phyloP scores from a whole-genome alignment of 257 asterid genomes.

The Solanum chiquidenum region DNA sequence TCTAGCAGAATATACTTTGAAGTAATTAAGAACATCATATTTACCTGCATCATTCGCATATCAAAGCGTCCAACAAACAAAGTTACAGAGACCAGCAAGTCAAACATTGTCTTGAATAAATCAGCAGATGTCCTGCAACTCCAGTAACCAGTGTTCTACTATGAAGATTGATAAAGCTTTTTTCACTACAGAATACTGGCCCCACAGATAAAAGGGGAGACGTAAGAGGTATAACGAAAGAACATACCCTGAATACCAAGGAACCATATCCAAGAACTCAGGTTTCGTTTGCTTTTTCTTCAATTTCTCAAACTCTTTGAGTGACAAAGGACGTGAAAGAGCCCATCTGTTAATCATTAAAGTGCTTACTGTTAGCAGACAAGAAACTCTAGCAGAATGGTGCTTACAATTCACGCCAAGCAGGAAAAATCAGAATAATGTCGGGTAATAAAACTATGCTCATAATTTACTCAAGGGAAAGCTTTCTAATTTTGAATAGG shows the following conservation, averaged over 20 bases:
- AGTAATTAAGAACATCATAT: neutral
- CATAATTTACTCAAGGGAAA: neutral
- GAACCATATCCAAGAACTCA: constrained; percentile 95
- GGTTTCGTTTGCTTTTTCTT: constrained; percentile 92
- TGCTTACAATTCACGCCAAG: neutral
- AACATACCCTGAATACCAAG: constrained; percentile 96
- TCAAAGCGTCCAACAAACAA: constrained; percentile 99
- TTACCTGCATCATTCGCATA: constrained; percentile 99
- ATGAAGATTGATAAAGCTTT: neutral
- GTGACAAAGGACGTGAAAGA: constrained; percentile 87
- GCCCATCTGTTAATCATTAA: constrained; percentile 69
- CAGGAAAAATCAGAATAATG: neutral
- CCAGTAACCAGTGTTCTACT: constrained; percentile 4
- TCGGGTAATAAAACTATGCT: neutral
- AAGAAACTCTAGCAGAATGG: neutral
- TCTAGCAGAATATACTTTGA: neutral
- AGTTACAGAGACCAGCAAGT: constrained; percentile 90
- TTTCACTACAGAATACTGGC: neutral
- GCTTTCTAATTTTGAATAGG: neutral
- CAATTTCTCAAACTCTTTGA: constrained; percentile 70
- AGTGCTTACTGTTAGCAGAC: neutral
- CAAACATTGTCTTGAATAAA: constrained; percentile 94
- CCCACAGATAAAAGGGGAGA: neutral
- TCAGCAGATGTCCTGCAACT: constrained; percentile 91
- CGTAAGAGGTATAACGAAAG: neutral